Base-by-base conservation (phyloP, 2,329 filamentous ascomycete species). In the Verticillium longisporum region DNA sequence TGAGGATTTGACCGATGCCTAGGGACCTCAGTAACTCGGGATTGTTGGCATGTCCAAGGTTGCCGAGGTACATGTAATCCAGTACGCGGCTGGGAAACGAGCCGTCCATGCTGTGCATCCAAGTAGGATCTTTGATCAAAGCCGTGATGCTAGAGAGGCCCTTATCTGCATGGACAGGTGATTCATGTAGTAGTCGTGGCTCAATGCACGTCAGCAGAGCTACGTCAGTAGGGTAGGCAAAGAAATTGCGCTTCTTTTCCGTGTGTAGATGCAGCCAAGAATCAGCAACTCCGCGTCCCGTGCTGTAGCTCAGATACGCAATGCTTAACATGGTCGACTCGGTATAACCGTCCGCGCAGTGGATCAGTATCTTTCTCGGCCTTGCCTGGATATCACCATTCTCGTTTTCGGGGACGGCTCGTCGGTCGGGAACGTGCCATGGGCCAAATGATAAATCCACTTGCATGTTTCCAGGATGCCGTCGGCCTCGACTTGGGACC, bases 1-100 rank as follows among this genome's bases (percentile, higher is more conserved):
- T 97, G 33, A 99, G 79, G 54, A 99, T 88, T 68, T 96, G 91
- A 13, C 82, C 84, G 63, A 99, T 97, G 0, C 94, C 94, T 62
- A 99, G 77, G 55, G 88, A 85, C 64, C 80, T 83, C 36, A 99
- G 77, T 36, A 99, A 78, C 60, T 91, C 89, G 0, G 93, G 91
- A 68, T 98, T 98, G 71, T 98, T 98, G 7, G 95, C 95, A 71
- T 99, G 95, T 0, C 86, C 87, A 15, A 98, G 81, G 68, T 98
- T 98, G 1, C 95, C 95, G 13, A 99, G 83, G 71, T 99, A 99
- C 88, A 99, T 92, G 71, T 98, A 97, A 60, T 93, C 88, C 53
- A 97, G 77, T 45, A 99, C 85, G 14, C 94, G 86, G 71, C 91
- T 97, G 1, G 95, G 95, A 26, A 98, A 82, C 31, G 92, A 97